Base-by-base conservation (phyloP, 2,329 filamentous ascomycete genomes). In the Epichloe typhina region DNA sequence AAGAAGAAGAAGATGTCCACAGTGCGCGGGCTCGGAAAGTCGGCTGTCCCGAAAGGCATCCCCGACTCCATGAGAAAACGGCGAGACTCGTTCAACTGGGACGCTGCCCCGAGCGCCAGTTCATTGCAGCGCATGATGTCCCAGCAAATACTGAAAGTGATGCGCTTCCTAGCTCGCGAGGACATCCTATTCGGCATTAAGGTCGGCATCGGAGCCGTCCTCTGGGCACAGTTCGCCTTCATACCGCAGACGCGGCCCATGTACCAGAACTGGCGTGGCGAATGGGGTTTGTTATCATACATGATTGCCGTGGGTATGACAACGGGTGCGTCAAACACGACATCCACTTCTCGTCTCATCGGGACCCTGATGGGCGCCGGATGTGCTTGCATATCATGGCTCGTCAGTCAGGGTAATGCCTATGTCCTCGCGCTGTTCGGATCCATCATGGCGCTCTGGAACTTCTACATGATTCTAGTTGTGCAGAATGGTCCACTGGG, bases 271-370 rank as follows among this genome's bases (percentile, higher is more conserved):
- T 97, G 90, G 88, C 77, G 91, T 64, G 91, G 91, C 33, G 93
- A 98, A 73, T 98, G 93, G 93, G 93, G 93, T 21, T 74, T 98
- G 2, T 67, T 98, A 50, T 95, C 89, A 0, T 97, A 95, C 71
- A 97, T 97, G 91, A 82, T 97, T 62, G 93, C 98, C 23, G 95
- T 90, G 63, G 89, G 87, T 38, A 97, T 96, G 89, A 98, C 91
- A 0, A 91, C 96, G 21, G 93, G 93, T 31, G 89, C 93, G 7
- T 88, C 89, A 23, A 98, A 97, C 65, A 95, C 91, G 1, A 96
- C 91, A 0, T 90, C 89, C 4, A 82, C 83, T 61, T 82, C 90
- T 46, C 83, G 93, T 58, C 91, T 97, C 62, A 73, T 88, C 8
- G 93, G 91, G 52, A 98, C 91, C 1, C 74, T 88, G 36, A 73